These are phyloP conservation scores for Laburnicola sp. DNA, from an alignment of 2,329 filamentous ascomycete species.

Conservation along the genomic window DNA sequence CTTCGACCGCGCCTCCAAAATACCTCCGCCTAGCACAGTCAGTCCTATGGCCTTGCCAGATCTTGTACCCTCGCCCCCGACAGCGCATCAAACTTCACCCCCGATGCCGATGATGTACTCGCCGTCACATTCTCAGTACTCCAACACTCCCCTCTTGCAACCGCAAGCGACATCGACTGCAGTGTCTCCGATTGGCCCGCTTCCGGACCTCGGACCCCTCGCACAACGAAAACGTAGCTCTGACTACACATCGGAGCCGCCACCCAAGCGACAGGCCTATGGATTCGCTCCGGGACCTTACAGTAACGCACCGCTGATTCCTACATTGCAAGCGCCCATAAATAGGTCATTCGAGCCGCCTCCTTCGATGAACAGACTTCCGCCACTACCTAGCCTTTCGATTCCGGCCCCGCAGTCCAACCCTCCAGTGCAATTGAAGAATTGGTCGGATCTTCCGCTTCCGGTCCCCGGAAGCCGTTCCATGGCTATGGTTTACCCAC, in stretches of 20 bases:
- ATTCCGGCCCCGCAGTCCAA: constrained; percentile 56
- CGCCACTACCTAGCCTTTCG: constrained; percentile 73
- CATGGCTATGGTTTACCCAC: constrained; percentile 76
- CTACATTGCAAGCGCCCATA: constrained; percentile 40
- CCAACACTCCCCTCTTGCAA: constrained; percentile 45
- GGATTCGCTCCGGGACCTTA: constrained; percentile 43
- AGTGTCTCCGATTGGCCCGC: constrained; percentile 49
- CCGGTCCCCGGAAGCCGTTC: constrained; percentile 63
- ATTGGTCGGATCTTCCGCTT: constrained; percentile 51
- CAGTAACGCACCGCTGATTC: constrained; percentile 40
- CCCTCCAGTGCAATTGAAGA: constrained; percentile 41
- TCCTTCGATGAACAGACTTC: constrained; percentile 53
- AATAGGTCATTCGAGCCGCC: constrained; percentile 41
- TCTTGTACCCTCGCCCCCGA: constrained; percentile 55
- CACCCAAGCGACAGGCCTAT: constrained; percentile 56
- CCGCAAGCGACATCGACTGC: constrained; percentile 48
- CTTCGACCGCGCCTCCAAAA: constrained; percentile 68
- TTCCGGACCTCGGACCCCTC: constrained; percentile 48
- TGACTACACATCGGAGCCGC: constrained; percentile 59
- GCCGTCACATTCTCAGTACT: constrained; percentile 49
- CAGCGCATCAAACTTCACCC: constrained; percentile 56
- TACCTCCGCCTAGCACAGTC: constrained; percentile 47
- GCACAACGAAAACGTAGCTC: constrained; percentile 60
- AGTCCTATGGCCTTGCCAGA: constrained; percentile 47
- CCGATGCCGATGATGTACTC: constrained; percentile 48